phyloP scores from a whole-genome alignment of 148 eudicot species.

The Rheum nobile region DNA sequence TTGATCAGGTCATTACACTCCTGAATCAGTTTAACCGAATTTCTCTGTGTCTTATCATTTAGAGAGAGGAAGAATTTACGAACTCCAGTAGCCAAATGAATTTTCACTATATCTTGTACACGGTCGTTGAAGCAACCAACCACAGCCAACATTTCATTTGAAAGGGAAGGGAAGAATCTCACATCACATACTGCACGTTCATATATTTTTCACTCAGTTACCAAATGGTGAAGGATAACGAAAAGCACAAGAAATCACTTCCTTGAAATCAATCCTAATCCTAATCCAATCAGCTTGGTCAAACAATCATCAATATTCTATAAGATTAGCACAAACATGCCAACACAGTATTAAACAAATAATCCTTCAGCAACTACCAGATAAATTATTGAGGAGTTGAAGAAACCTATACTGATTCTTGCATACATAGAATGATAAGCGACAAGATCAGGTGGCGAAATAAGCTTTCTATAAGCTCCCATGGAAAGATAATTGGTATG shows the following conservation, averaged over 20 bases:
- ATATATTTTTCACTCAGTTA: background rate
- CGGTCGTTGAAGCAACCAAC: constrained; percentile 75
- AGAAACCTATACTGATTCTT: too few species aligned
- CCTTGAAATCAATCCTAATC: background rate
- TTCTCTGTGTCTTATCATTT: constrained; percentile 43
- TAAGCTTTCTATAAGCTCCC: background rate
- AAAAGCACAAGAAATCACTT: background rate
- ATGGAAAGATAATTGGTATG: background rate
- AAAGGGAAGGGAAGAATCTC: constrained; percentile 75
- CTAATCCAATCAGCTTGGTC: background rate
- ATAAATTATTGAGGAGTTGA: too few species aligned
- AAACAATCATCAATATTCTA: background rate
- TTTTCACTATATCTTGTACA: constrained; percentile 63
- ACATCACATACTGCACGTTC: constrained; percentile 63
- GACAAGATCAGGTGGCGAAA: background rate
- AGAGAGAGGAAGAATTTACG: constrained; percentile 53
- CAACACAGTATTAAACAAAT: background rate
- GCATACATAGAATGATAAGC: background rate
- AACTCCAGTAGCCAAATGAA: constrained; percentile 68
- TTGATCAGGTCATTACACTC: constrained; percentile 76
- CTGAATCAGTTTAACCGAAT: constrained; percentile 42
- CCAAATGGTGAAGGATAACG: background rate
- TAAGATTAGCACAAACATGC: background rate
- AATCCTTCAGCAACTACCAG: too few species aligned
- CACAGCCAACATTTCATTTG: constrained; percentile 71